Base-by-base conservation (phyloP, 495 filamentous ascomycete species). In the Hyaloscypha variabilis region DNA sequence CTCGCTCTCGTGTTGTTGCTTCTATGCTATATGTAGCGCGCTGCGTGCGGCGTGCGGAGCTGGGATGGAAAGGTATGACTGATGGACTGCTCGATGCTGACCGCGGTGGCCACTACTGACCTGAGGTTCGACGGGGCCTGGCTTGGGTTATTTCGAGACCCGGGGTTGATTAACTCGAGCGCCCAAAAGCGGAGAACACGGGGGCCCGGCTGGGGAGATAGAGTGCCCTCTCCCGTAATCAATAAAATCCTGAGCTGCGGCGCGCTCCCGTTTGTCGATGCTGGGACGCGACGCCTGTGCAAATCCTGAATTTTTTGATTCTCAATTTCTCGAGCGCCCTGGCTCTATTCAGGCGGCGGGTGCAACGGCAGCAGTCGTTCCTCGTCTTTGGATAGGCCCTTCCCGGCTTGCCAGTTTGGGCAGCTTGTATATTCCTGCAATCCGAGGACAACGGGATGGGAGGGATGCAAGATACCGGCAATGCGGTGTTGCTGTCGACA, bases 381-480 rank as follows among this genome's bases (percentile, higher is more conserved):
- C 28, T 34, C 54, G 46, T 46, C 58, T 34, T 49, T 24, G 36
- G 31, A 24, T 1, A 10, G 58, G 30, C 1, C 34, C 39, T 46
- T 17, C 39, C 21, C 21, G 34, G 58, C 3, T 60, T 17, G 10
- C 25, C 36, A 56, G 60, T 51, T 60, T 66, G 60, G 62, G 62
- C 52, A 61, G 58, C 54, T 63, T 67, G 69, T 69, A 72, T 65
- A 61, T 62, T 60, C 6, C 11, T 14, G 39, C 39, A 46, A 8
- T 46, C 39, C 13, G 39, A 46, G 14, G 39, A 17, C 39, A 17
- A 46, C 17, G 6, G 13, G 39, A 14, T 46, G 39, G 39, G 17
- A 46, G 17, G 39, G 39, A 4, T 34, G 31, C 39, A 17, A 46
- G 39, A 46, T 46, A 46, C 3, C 17, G 39, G 39, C 39, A 46